Conservation (phyloP, 805 yeast genomes). For the Wickerhamomyces bisporus region DNA sequence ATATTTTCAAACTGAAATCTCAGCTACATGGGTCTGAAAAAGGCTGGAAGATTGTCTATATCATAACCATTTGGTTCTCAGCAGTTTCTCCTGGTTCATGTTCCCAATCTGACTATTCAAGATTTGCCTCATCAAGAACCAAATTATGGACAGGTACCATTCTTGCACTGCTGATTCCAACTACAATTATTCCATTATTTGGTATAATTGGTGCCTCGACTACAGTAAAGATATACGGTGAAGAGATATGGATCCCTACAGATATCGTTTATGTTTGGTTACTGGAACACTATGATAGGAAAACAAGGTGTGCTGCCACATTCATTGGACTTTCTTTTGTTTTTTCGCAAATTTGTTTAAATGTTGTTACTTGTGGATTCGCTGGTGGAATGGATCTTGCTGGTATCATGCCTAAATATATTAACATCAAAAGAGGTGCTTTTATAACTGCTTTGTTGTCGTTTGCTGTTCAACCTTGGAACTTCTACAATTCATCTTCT, state of each 20-base stretch:
- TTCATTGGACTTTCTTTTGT: slow-evolving; percentile 29
- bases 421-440: slow-evolving; percentile 33
- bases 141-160: slow-evolving; percentile 19
- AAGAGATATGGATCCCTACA: slow-evolving; percentile 32
- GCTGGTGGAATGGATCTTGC: slow-evolving; percentile 29
- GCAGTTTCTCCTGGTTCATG: slow-evolving; percentile 28
- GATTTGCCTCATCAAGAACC: slow-evolving; percentile 27
- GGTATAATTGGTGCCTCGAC: slow-evolving; percentile 40
- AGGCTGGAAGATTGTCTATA: slow-evolving; percentile 30
- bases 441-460: slow-evolving; percentile 26
- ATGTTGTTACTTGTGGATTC: slow-evolving; percentile 29
- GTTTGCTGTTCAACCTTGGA: slow-evolving; percentile 33
- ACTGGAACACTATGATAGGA: slow-evolving; percentile 25
- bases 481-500: slow-evolving; percentile 29
- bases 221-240: slow-evolving; percentile 29
- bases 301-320: slow-evolving; percentile 32
- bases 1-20: slow-evolving; percentile 26
- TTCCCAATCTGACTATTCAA: slow-evolving; percentile 31
- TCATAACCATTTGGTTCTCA: slow-evolving; percentile 28
- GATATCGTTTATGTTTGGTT: slow-evolving; percentile 29
- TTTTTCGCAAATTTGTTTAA: slow-evolving; percentile 28
- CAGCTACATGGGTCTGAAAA: slow-evolving; percentile 24
- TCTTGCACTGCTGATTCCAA: slow-evolving; percentile 29
- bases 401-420: slow-evolving; percentile 20
- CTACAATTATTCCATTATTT: slow-evolving; percentile 38